Base-by-base conservation (phyloP, 2,329 filamentous ascomycete species). In the Sporothrix variecibatus region DNA sequence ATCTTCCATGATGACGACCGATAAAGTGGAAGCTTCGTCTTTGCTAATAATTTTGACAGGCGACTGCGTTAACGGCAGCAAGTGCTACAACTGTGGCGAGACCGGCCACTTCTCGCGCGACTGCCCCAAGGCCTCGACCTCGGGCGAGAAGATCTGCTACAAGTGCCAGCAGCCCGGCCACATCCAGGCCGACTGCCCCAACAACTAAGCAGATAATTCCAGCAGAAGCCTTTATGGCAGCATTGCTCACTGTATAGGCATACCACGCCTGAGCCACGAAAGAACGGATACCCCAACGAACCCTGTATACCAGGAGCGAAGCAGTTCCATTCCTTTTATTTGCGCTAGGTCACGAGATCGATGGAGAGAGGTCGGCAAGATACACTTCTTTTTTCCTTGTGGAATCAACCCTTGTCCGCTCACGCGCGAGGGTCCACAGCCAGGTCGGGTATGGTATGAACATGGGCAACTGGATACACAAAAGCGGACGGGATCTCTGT, bases 61-160 rank as follows among this genome's bases (percentile, higher is more conserved):
- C 79, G 96, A 98, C 86, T 99, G 96, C 86, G 97, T 95, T 80
- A 97, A 98, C 84, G 96, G 96, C 81, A 95, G 97, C 88, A 98
- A 98, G 89, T 99, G 96, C 92, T 99, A 98, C 91, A 98, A 98
- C 91, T 98, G 96, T 79, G 90, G 90, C 81, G 94, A 98, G 87
- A 93, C 95, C 79, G 95, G 96, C 76, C 95, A 98, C 85, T 91
- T 98, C 83, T 97, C 93, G 78, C 93, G 95, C 78, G 96, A 99
- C 85, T 99, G 96, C 89, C 93, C 95, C 80, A 95, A 95, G 83
- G 95, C 97, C 86, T 93, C 93, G 75, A 90, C 91, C 79, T 89
- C 90, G 78, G 90, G 91, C 81, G 95, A 98, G 89, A 95, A 97
- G 84, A 94, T 97, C 83, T 99, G 96, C 92, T 99, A 99, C 90